Evolutionary conservation across 2,329 filamentous ascomycete species (phyloP).

Genomic region (Talaromyces sp.): DNA sequence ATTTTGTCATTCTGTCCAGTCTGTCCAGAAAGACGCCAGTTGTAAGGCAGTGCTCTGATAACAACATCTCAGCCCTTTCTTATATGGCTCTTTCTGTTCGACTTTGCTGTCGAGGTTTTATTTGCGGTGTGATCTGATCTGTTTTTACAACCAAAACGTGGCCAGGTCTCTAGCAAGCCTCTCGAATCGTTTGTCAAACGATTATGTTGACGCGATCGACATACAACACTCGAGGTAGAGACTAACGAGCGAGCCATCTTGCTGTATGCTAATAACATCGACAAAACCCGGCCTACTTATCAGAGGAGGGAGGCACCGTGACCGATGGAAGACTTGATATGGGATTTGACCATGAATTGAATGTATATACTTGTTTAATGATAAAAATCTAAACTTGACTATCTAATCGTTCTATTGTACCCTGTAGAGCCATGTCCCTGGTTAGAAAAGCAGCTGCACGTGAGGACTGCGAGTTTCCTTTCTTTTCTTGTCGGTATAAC

Average conservation of each 20-base stretch:
- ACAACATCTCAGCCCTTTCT: constrained; percentile 66
- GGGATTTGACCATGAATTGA: constrained; percentile 1
- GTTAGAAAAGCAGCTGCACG: neutral
- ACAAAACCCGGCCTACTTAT: neutral
- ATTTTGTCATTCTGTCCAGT: constrained; percentile 18
- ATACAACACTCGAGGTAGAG: constrained; percentile 2
- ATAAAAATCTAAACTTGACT: neutral
- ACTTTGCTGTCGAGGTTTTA: constrained; percentile 31
- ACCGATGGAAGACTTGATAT: neutral
- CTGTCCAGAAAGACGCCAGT: constrained; percentile 26
- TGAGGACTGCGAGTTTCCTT: neutral
- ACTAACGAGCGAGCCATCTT: neutral
- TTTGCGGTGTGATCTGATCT: constrained; percentile 63
- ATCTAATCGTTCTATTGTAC: neutral
- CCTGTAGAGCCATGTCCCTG: neutral
- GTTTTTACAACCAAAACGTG: constrained; percentile 76
- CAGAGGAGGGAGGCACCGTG: neutral
- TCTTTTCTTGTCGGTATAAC: neutral
- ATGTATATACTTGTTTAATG: constrained; percentile 2
- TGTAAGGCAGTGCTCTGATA: constrained; percentile 53
- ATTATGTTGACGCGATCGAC: neutral
- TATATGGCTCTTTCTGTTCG: constrained; percentile 26
- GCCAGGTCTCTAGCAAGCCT: constrained; percentile 65
- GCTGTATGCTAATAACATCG: neutral
- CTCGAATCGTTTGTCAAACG: constrained; percentile 40